Base-by-base conservation (phyloP, 352 stramenopile genomes). In the Globisporangium irregulare region DNA sequence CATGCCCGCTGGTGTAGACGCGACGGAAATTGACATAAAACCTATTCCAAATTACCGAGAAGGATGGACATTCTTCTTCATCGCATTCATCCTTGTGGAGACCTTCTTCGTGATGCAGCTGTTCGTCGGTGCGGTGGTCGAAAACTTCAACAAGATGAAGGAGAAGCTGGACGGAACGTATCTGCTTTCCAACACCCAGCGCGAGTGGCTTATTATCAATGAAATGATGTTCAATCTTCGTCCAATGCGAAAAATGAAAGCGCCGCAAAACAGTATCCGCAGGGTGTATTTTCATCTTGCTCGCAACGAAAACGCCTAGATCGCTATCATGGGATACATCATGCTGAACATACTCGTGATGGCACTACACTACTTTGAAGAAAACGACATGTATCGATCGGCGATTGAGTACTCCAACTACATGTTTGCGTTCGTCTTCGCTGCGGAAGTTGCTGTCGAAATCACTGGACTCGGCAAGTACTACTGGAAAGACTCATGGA, bases 71-170 rank as follows among this genome's bases (percentile, higher is more conserved):
- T 73, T 94, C 32, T 98, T 97, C 72, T 98, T 97, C 63, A 81
- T 97, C 36, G 61, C 82, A 10, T 98, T 98, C 74, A 93, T 98
- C 46, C 59, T 98, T 10, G 68, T 98, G 14, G 91, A 92, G 4
- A 86, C 82, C 3, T 98, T 97, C 64, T 97, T 98, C 68, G 80
- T 97, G 4, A 91, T 98, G 75, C 90, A 98, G 38, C 77, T 98
- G 0, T 98, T 98, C 68, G 87, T 97, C 14, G 94, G 92, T 38
- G 91, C 97, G n/a, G 85, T 98, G n/a, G 94, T 98, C 51, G 91
- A 98, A 53, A 97, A 97, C 62, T 98, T 98, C 63, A 95, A 96
- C 59, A 76, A 73, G 9, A 89, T 90, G 83, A 89, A 89, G 48
- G 78, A 87, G 46, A 84, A 82, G 18, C 57, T 91, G 0, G 83